Evolutionary conservation across 768 basidiomycete species (phyloP), one percentile per base, ranked within the genome.

Genomic region (Podaxis sp.): DNA sequence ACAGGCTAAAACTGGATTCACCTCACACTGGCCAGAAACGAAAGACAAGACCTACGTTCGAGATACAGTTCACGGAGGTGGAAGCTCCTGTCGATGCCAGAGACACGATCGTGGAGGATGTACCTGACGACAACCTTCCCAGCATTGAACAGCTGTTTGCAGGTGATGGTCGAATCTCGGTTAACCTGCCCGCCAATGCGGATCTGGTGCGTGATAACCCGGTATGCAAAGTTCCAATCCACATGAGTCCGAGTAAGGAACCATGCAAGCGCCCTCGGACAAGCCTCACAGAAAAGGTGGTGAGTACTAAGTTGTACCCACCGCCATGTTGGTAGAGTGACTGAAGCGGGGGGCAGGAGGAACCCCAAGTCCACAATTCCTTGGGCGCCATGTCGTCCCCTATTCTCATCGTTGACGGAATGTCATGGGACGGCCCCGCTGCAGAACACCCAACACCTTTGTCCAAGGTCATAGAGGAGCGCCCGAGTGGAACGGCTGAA

Each of bases 51-150:
- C 76, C 80, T 25, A 74, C 83, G 62, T 84, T 85, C 62, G 76
- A 83, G 61, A 63, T 88, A 23, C 74, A 82, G 54, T 79, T 87
- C 50, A 69, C 80, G 4, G 71, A 76, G 55, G 61, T 84, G 53
- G 70, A 70, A n/a, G 73, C 73, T 38, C 51, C 63, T 18, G 35
- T 50, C 64, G 67, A 48, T 55, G 68, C 54, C 13, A 47, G 27
- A 59, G 64, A 63, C 62, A 70, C 64, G 61, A 60, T 64, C 56
- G 55, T 65, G 37, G 66, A 69, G 13, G 50, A 67, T 21, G 66
- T 71, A 56, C 69, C 68, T 32, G 78, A 79, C 37, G 79, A 80
- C 52, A 77, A 79, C 27, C 70, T 82, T 38, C 82, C 80, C 74
- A 77, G 53, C 61, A 73, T 46, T 50, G 65, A 48, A 35, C 35